phyloP scores from a whole-genome alignment of 1,284 basidiomycete species.

The Anthracocystis walkeri region DNA sequence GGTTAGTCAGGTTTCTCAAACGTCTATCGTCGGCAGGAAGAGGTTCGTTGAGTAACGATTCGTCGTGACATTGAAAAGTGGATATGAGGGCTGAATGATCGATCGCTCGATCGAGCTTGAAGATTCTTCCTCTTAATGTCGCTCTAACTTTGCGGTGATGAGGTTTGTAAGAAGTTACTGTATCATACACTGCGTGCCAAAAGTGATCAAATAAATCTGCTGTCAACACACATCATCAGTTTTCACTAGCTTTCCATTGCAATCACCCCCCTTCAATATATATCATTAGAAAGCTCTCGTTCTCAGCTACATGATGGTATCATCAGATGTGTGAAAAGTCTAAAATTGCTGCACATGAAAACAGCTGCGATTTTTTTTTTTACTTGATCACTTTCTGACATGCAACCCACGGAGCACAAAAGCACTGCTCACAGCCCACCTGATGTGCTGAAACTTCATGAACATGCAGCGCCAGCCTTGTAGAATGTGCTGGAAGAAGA shows the following conservation, averaged over 20 bases:
- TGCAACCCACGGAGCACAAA: not conserved
- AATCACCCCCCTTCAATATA: not conserved
- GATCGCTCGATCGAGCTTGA: no score
- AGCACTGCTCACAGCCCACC: not conserved
- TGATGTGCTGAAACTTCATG: not conserved
- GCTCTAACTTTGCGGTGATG: no score
- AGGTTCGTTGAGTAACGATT: no score
- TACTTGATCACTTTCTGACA: conserved; percentile 4
- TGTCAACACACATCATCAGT: not conserved
- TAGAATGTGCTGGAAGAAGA: not conserved
- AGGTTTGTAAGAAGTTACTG: no score
- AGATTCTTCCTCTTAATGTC: no score
- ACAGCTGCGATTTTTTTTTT: not conserved
- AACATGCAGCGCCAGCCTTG: not conserved
- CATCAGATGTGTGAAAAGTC: not conserved
- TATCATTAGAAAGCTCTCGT: not conserved
- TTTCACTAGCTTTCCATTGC: not conserved
- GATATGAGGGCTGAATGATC: no score
- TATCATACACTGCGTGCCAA: no score
- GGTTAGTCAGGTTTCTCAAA: no score
- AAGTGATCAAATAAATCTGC: not conserved
- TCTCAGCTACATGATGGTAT: not conserved
- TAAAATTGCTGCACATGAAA: not conserved
- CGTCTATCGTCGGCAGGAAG: no score
- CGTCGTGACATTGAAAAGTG: no score